Evolutionary conservation across 2,329 filamentous ascomycete genomes (phyloP).

Genomic region (Raffaelea deltoideospora): DNA sequence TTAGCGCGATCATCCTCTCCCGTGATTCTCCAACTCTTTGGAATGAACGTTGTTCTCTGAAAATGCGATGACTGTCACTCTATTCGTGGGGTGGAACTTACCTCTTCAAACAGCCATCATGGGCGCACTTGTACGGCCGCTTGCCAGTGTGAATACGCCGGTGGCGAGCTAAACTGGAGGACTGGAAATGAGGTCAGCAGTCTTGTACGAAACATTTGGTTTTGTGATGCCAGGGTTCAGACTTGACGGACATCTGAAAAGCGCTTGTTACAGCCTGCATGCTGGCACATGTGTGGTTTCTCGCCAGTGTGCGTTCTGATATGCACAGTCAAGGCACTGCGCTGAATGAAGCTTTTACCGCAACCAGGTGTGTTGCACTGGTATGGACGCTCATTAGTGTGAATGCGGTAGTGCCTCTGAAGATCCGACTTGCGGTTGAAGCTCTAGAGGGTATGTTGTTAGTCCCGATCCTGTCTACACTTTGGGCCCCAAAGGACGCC

Average conservation of each 20-base stretch:
- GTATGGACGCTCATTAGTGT: slow-evolving; percentile 57
- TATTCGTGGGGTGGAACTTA: too few species aligned
- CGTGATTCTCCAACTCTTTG: too few species aligned
- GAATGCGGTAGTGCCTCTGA: slow-evolving; percentile 55
- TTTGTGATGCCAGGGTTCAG: not conserved
- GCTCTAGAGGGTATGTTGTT: slow-evolving; percentile 30
- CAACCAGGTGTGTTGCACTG: slow-evolving; percentile 44
- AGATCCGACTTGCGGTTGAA: slow-evolving; percentile 61
- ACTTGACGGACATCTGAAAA: slow-evolving; percentile 48
- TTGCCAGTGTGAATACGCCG: slow-evolving; percentile 52
- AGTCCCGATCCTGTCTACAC: too few species aligned
- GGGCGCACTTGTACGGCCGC: slow-evolving; percentile 47
- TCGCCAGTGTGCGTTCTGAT: slow-evolving; percentile 72
- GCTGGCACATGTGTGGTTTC: slow-evolving; percentile 55
- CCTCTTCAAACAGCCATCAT: slow-evolving; percentile 48
- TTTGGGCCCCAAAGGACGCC: not conserved
- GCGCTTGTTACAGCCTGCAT: slow-evolving; percentile 49
- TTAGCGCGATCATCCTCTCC: too few species aligned
- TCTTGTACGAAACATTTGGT: slow-evolving; percentile 1
- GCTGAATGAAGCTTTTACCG: slow-evolving; percentile 57
- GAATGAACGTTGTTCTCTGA: too few species aligned
- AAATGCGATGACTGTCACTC: too few species aligned
- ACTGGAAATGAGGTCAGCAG: slow-evolving; percentile 30
- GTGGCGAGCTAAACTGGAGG: slow-evolving; percentile 49
- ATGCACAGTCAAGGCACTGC: slow-evolving; percentile 55